Base-by-base conservation (phyloP, 768 basidiomycete species). In the Favolaschia claudopus region DNA sequence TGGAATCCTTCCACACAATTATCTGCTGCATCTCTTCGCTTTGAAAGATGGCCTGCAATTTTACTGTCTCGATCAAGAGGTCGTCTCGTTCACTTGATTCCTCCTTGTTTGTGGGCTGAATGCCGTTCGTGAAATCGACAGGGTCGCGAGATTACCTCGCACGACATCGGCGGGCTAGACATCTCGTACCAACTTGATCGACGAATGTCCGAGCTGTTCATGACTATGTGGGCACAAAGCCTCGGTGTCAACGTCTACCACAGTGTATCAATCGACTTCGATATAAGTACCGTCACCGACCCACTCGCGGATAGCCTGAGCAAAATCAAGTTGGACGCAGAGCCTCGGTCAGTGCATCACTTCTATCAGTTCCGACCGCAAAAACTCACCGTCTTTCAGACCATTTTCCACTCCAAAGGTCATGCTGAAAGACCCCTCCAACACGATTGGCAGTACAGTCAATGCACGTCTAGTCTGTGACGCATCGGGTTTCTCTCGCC, bases 191-290 rank as follows among this genome's bases (percentile, higher is more conserved):
- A 51, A 33, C 48, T 58, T 32, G 56, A 58, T 40, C 56, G 56
- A 34, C 48, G 48, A 10, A 51, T 50, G 56, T 58, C 48, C n/a
- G 48, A 58, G 56, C 56, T 58, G 27, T 58, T 58, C 39, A 25
- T 58, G 25, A 50, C 56, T 24, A 58, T 58, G 47, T 58, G 56
- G 56, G 56, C 56, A 39, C 56, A 58, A 40, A 47, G 28, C 40
- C 25, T 58, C 6, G 56, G 56, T 7, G 29, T 58, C 14, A 49
- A 58, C 31, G 56, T 58, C 4, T 58, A 58, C 25, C 56, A 58
- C 31, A 47, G 56, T 40, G 56, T 58, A 7, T 9, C n/a, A 29
- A 33, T 58, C 2, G 56, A 58, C 40, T 58, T 58, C 32, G 56
- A 58, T 20, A 42, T 57, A n/a, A n/a, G n/a, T 29, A 44, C 55